Evolutionary conservation across 768 basidiomycete species (phyloP).

Genomic region (Boletus tylopilopsis): DNA sequence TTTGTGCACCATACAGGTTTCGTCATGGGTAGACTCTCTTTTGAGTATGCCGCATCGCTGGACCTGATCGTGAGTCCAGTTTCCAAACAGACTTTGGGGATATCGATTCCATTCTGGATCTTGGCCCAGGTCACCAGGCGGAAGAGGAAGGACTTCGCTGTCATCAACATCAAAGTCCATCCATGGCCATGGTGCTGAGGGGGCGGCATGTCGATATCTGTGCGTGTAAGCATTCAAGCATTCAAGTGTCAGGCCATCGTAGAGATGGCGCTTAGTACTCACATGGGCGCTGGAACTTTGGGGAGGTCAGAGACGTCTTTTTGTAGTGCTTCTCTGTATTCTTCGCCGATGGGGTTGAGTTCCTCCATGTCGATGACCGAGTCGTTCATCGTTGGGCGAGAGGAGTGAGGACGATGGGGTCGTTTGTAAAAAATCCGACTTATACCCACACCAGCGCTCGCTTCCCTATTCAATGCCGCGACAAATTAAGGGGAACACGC

Average conservation of each 20-base stretch:
- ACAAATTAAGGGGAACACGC: constrained; percentile 3
- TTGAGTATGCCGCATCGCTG: constrained; percentile 27
- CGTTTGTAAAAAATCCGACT: neutral
- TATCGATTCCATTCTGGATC: constrained; percentile 26
- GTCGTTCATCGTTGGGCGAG: constrained; percentile 15
- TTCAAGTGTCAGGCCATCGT: no score
- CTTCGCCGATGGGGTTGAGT: neutral
- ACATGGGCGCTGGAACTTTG: constrained; percentile 28
- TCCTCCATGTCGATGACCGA: constrained; percentile 11
- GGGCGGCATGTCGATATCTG: constrained; percentile 38
- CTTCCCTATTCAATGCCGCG: constrained; percentile 5
- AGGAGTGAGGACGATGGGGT: neutral
- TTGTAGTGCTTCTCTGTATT: constrained; percentile 6
- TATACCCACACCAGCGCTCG: constrained; percentile 7
- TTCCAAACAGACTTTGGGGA: constrained; percentile 31
- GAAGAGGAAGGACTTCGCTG: constrained; percentile 14
- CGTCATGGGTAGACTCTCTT: neutral
- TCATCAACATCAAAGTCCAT: constrained; percentile 35
- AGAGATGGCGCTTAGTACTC: constrained; percentile 4
- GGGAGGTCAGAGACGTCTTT: constrained; percentile 12
- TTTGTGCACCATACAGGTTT: constrained; percentile 19
- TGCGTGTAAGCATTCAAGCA: neutral
- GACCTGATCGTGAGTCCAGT: constrained; percentile 35
- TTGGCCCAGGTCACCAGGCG: constrained; percentile 7
- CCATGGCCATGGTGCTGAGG: constrained; percentile 42